Conservation (phyloP, 768 basidiomycete genomes). For the Lentinula raphanica region DNA sequence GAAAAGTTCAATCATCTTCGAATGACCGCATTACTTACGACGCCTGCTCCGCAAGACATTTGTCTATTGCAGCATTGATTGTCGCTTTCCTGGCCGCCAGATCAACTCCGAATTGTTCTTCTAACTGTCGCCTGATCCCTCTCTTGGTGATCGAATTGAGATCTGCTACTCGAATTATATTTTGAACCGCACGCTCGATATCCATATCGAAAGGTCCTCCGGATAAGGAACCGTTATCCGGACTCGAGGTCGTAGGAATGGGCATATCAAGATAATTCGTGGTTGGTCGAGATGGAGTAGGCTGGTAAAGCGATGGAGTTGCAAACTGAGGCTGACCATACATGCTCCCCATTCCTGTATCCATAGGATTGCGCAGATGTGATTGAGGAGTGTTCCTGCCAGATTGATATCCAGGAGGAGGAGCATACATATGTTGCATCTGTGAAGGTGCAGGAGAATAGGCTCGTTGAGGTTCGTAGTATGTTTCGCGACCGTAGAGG, state of each 20-base stretch:
- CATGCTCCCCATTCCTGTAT: constrained; percentile 13
- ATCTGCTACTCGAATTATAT: constrained; percentile 73
- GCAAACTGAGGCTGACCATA: constrained; percentile 16
- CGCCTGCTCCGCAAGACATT: constrained; percentile 35
- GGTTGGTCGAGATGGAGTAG: constrained; percentile 61
- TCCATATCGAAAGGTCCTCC: constrained; percentile 61
- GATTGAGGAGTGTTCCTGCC: constrained; percentile 72
- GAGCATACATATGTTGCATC: constrained; percentile 46
- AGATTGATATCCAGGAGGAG: constrained; percentile 70
- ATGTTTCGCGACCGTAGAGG: constrained; percentile 82
- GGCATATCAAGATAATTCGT: constrained; percentile 77
- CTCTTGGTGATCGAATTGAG: constrained; percentile 91
- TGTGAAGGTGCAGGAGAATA: constrained; percentile 73
- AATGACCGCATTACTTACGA: neutral
- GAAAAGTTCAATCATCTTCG: neutral
- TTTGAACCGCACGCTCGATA: constrained; percentile 69
- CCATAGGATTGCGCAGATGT: constrained; percentile 19
- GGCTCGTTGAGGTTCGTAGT: constrained; percentile 64
- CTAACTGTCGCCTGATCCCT: constrained; percentile 78
- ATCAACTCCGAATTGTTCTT: constrained; percentile 77
- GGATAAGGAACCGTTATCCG: constrained; percentile 43
- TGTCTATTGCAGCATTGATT: constrained; percentile 78
- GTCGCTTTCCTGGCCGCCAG: constrained; percentile 62
- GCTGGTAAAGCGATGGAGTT: constrained; percentile 44
- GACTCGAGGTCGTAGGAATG: constrained; percentile 49